Conservation (phyloP, 78 protist species). For the Planoprotostelium fungivorum region DNA sequence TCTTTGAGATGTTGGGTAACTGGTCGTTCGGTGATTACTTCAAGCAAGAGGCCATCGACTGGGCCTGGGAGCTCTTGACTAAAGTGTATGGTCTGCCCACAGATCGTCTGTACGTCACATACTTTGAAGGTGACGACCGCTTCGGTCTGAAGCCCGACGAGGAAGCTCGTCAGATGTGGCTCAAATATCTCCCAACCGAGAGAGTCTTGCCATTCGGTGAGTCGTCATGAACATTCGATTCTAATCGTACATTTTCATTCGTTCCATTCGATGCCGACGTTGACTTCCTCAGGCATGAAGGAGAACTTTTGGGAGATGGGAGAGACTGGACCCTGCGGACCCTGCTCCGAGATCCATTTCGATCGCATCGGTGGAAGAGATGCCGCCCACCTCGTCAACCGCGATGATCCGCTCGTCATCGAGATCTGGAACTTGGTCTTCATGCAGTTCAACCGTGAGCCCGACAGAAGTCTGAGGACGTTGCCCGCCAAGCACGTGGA, state of each 20-base stretch:
- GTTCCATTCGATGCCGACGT: background rate
- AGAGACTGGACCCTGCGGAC: constrained; percentile 98
- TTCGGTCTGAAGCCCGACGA: constrained; percentile 75
- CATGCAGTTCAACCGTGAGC: constrained; percentile 86
- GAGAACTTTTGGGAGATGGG: constrained; percentile 99
- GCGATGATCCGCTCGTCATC: constrained; percentile 92
- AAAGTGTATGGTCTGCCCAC: constrained; percentile 73
- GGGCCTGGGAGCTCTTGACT: constrained; percentile 95
- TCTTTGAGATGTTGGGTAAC: constrained; percentile 99
- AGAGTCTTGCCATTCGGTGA: constrained; percentile 80
- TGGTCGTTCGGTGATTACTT: constrained; percentile 98
- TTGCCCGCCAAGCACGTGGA: constrained; percentile 93
- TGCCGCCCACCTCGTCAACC: constrained; percentile 84
- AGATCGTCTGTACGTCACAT: constrained; percentile 91
- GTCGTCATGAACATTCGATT: background rate
- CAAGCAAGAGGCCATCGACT: constrained; percentile 90
- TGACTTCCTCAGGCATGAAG: constrained; percentile 55
- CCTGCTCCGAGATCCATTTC: constrained; percentile 97
- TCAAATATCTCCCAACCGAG: constrained; percentile 76
- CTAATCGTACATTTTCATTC: background rate
- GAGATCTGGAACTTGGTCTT: constrained; percentile 99
- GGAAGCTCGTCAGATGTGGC: constrained; percentile 91
- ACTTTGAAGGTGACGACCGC: constrained; percentile 87
- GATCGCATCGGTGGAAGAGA: constrained; percentile 92
- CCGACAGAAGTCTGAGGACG: constrained; percentile 56